Evolutionary conservation across 306 rosid species (phyloP).

Genomic region (Casuarina equisetifolia): DNA sequence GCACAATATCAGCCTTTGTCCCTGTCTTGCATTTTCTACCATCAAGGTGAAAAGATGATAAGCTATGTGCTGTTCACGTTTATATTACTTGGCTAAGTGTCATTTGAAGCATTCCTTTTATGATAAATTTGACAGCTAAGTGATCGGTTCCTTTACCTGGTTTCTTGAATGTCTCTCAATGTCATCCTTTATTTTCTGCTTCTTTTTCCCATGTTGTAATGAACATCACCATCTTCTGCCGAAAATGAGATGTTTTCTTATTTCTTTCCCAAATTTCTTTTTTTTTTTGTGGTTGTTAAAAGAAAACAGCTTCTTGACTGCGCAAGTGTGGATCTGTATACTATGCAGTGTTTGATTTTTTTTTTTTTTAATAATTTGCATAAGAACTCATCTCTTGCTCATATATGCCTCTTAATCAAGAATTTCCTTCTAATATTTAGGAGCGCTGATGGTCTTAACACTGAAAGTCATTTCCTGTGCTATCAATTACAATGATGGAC

Average conservation of each 20-base stretch:
- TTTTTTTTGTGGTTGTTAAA: not conserved
- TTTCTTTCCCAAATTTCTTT: not conserved
- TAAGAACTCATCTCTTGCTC: not conserved
- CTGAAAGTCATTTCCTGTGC: conserved; percentile 88
- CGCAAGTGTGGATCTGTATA: not conserved
- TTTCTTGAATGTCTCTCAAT: not conserved
- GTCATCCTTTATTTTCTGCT: not conserved
- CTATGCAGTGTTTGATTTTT: not conserved
- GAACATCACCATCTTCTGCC: not conserved
- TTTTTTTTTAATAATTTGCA: not conserved
- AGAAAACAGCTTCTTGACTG: not conserved
- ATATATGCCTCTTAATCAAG: conserved; percentile 18
- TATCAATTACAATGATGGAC: conserved; percentile 86
- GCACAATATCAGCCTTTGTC: conserved; percentile 17
- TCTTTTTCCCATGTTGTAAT: not conserved
- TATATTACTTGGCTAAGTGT: not conserved
- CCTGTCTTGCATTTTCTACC: not conserved
- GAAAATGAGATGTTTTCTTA: not conserved
- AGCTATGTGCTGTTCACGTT: not conserved
- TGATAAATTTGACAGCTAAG: not conserved
- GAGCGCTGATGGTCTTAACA: conserved; percentile 91
- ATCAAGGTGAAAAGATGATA: conserved; percentile 2
- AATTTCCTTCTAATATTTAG: conserved; percentile 41
- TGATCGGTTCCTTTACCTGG: not conserved
- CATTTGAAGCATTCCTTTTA: not conserved